Evolutionary conservation across 495 filamentous ascomycete species (phyloP).

Genomic region (Tetracladium setigerum): DNA sequence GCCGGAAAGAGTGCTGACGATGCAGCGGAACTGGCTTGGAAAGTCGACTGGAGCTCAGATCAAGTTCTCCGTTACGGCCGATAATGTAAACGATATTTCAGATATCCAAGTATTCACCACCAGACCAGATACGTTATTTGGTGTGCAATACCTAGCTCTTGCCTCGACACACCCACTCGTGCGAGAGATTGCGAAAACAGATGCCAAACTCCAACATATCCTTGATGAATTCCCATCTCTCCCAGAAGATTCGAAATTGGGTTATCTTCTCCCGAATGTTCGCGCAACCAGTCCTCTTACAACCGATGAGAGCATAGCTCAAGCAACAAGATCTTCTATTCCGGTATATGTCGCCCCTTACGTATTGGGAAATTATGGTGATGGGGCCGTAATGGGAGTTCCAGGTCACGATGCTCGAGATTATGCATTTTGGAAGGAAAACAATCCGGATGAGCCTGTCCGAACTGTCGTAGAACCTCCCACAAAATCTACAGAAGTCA

Average conservation of each 20-base stretch:
- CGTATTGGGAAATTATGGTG: slow-evolving; percentile 82
- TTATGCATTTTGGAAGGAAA: slow-evolving; percentile 69
- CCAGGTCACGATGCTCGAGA: slow-evolving; percentile 77
- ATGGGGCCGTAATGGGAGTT: slow-evolving; percentile 87
- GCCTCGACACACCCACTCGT: slow-evolving; percentile 70
- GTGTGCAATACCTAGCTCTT: slow-evolving; percentile 76
- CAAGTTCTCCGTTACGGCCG: slow-evolving; percentile 51
- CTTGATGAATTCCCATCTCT: slow-evolving; percentile 53
- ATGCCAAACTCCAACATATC: slow-evolving; percentile 56
- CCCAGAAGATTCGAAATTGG: slow-evolving; percentile 65
- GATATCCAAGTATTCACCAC: slow-evolving; percentile 74
- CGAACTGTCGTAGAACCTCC: slow-evolving; percentile 45
- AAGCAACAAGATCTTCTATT: slow-evolving; percentile 42
- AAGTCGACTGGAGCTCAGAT: slow-evolving; percentile 66
- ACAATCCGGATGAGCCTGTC: slow-evolving; percentile 43
- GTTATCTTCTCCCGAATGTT: slow-evolving; percentile 55
- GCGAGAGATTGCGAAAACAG: slow-evolving; percentile 44
- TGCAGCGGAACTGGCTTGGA: slow-evolving; percentile 88
- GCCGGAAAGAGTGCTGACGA: slow-evolving; percentile 73
- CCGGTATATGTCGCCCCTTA: slow-evolving; percentile 80
- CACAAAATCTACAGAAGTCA: slow-evolving; percentile 32
- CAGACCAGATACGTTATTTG: slow-evolving; percentile 74
- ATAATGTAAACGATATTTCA: slow-evolving; percentile 24
- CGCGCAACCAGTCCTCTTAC: slow-evolving; percentile 59
- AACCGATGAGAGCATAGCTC: slow-evolving; percentile 42